These are phyloP conservation scores for Hericium rajendrae DNA, from an alignment of 768 basidiomycete species.

Conservation along the genomic window DNA sequence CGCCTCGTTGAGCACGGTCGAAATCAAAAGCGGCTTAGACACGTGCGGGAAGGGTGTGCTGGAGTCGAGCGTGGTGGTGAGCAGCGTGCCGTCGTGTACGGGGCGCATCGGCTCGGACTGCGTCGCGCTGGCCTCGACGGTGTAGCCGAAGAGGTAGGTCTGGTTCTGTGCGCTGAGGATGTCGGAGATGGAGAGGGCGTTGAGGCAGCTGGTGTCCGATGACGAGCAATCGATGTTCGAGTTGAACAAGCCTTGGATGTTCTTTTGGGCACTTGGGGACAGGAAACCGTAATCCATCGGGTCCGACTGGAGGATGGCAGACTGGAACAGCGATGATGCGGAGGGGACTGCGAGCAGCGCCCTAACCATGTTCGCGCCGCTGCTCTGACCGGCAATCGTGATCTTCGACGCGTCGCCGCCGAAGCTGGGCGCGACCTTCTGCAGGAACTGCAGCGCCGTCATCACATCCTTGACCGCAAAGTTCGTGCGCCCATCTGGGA, in stretches of 20 bases:
- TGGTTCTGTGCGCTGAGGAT: conserved; percentile 47
- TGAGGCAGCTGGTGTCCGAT: conserved; percentile 39
- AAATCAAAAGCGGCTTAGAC: conserved; percentile 59
- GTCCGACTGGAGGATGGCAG: conserved; percentile 78
- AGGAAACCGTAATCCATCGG: conserved; percentile 79
- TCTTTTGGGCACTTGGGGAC: conserved; percentile 39
- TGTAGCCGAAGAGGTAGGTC: conserved; percentile 31
- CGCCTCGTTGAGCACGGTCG: conserved; percentile 67
- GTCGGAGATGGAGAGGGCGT: conserved; percentile 34
- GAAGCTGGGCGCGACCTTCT: conserved; percentile 47
- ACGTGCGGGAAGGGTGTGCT: conserved; percentile 48
- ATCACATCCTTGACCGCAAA: conserved; percentile 63
- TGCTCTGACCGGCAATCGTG: conserved; percentile 76
- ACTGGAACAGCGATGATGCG: conserved; percentile 62
- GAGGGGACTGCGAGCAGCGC: conserved; percentile 66
- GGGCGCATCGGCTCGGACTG: conserved; percentile 52
- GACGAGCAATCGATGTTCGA: conserved; percentile 35
- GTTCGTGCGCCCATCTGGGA: conserved; percentile 65
- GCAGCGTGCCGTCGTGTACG: conserved; percentile 56
- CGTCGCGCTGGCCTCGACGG: conserved; percentile 46
- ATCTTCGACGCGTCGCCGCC: conserved; percentile 59
- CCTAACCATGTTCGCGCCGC: conserved; percentile 70
- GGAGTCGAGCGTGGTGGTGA: conserved; percentile 56
- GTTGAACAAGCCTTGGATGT: conserved; percentile 45
- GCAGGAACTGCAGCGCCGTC: conserved; percentile 54